phyloP scores from a whole-genome alignment of 139 green algal species.

The Haematococcus sp. region DNA sequence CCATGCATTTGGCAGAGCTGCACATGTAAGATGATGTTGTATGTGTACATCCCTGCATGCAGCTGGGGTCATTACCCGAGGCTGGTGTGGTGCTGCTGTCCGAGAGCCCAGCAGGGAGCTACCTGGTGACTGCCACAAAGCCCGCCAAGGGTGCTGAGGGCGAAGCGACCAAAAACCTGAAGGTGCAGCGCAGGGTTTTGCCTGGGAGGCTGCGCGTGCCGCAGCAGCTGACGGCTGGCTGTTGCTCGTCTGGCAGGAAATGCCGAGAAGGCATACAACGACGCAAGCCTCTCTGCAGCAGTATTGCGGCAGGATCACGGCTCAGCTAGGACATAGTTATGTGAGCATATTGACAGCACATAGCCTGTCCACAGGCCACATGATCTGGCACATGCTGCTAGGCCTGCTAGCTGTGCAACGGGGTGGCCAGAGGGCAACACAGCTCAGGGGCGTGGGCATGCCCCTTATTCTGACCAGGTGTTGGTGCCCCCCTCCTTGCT shows the following conservation, averaged over 20 bases:
- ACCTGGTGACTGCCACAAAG: slow-evolving; percentile 62
- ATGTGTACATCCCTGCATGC: not conserved
- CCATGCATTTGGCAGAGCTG: not conserved
- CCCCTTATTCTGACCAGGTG: no score
- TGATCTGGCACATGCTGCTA: not conserved
- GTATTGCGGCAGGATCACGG: not conserved
- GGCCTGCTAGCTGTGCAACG: not conserved
- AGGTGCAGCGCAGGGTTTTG: slow-evolving; percentile 23
- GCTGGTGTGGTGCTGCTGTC: slow-evolving; percentile 35
- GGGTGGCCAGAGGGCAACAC: not conserved
- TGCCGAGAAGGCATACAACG: not conserved
- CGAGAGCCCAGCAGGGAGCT: slow-evolving; percentile 43
- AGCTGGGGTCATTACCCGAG: slow-evolving; percentile 15
- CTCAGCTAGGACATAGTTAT: no score
- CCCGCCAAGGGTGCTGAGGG: slow-evolving; percentile 44
- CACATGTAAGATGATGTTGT: not conserved
- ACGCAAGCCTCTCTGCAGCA: not conserved
- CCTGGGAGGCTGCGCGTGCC: not conserved
- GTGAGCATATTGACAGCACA: no score
- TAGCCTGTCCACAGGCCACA: no score
- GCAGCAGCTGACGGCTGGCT: not conserved
- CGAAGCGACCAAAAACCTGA: slow-evolving; percentile 61
- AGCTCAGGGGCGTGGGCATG: no score
- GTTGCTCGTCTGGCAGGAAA: not conserved
- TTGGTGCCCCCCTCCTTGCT: not conserved